A percentile compares a stretch with the other conserved stretches of the same genome.
Conservation (phyloP, 2,329 filamentous ascomycete species). For the Chrysosporium keratinophilum region DNA sequence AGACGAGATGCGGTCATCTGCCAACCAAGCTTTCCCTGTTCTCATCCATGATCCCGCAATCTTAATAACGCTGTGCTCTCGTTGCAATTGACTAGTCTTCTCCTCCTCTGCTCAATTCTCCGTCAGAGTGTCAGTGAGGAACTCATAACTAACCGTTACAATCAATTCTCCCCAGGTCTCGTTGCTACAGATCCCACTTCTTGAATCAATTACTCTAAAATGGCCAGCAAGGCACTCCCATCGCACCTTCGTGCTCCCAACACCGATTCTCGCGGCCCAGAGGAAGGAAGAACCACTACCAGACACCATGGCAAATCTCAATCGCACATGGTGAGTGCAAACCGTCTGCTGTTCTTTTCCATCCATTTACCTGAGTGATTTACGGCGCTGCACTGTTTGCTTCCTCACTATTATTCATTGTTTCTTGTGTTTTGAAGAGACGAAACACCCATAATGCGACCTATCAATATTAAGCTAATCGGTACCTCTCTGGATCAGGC, state of each 20-base stretch:
- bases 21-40: slow-evolving; percentile 1
- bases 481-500: slow-evolving; percentile 48
- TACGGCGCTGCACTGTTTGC: neutral
- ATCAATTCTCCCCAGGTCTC: too few species aligned
- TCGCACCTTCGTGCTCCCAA: slow-evolving; percentile 60
- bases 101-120: slow-evolving; percentile 8
- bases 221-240: slow-evolving; percentile 71
- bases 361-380: neutral
- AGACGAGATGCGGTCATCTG: neutral
- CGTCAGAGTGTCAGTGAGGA: slow-evolving; percentile 3
- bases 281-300: slow-evolving; percentile 25
- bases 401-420: neutral
- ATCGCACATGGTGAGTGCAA: slow-evolving; percentile 44
- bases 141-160: too few species aligned
- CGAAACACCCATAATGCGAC: neutral
- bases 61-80: neutral
- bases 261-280: slow-evolving; percentile 25
- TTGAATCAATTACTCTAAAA: slow-evolving; percentile 33
- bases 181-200: neutral
- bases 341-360: neutral
- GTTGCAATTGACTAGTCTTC: neutral
- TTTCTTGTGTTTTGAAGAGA: neutral
- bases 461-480: neutral
- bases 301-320: slow-evolving; percentile 46
- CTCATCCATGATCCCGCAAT: neutral